Percentiles rank a stretch among this genome's conserved stretches.
phyloP scores from a whole-genome alignment of 257 asterid genomes.

The Ilex asprella region DNA sequence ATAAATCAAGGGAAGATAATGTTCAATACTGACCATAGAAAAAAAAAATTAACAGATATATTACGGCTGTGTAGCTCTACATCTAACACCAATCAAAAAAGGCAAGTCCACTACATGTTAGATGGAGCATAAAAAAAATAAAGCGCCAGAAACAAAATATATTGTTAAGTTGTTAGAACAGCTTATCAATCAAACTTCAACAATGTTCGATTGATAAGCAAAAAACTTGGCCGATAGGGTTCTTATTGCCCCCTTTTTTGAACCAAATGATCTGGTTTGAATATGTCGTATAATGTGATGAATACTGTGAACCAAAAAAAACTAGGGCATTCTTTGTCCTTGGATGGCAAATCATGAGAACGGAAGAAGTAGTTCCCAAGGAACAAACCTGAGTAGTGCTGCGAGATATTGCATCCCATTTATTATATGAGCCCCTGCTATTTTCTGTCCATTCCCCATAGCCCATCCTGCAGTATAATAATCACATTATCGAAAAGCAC shows the following conservation, averaged over 20 bases:
- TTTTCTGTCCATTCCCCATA: conserved; percentile 2
- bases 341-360: background rate
- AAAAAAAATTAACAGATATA: background rate
- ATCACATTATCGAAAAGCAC: background rate
- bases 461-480: background rate
- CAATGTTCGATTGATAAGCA: background rate
- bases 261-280: no score
- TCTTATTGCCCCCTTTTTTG: no score
- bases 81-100: background rate
- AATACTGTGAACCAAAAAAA: no score
- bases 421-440: conserved; percentile 1
- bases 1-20: no score
- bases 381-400: background rate
- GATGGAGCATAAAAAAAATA: background rate
- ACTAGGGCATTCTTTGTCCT: no score
- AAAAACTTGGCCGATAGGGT: no score
- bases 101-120: background rate
- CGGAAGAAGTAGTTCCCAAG: background rate
- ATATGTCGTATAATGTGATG: no score
- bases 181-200: background rate
- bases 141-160: background rate
- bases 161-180: background rate
- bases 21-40: background rate
- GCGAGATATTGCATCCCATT: conserved; percentile 1
- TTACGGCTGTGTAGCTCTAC: background rate